These are phyloP conservation scores for Hyparrhenia diplandra DNA, from an alignment of 176 grass and related monocot genomes.

Conservation along the genomic window DNA sequence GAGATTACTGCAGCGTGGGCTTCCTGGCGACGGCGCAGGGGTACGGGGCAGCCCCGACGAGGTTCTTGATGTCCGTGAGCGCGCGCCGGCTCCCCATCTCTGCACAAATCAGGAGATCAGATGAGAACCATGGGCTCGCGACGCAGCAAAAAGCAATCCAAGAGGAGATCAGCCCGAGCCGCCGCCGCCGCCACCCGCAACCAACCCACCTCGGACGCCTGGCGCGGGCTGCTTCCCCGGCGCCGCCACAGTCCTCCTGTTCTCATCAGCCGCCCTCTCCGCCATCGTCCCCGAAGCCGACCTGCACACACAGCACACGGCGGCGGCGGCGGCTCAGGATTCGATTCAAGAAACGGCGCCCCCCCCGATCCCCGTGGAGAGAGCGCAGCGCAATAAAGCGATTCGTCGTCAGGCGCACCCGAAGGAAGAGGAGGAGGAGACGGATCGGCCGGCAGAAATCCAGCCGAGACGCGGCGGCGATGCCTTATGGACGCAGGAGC, in stretches of 20 bases:
- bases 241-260: slow-evolving; percentile 27
- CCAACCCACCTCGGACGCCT: slow-evolving; percentile 39
- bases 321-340: slow-evolving; percentile 3
- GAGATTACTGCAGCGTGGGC: slow-evolving; percentile 50
- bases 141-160: not conserved
- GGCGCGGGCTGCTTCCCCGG: not conserved
- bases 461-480: not conserved
- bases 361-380: not conserved
- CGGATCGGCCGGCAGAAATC: slow-evolving; percentile 6
- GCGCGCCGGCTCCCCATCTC: slow-evolving; percentile 62
- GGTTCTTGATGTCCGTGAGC: slow-evolving; percentile 69
- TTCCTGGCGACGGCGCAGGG: slow-evolving; percentile 49
- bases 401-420: not conserved
- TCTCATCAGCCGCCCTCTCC: slow-evolving; percentile 39
- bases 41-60: slow-evolving; percentile 27
- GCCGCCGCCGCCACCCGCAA: too few species aligned
- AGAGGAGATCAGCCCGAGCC: not conserved
- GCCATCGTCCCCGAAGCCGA: slow-evolving; percentile 47
- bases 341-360: slow-evolving; percentile 17
- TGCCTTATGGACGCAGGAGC: not conserved
- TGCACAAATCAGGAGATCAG: slow-evolving; percentile 29
- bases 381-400: not conserved
- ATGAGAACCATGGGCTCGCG: not conserved
- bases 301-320: slow-evolving; percentile 1
- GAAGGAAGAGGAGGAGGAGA: not conserved